Percentiles rank a stretch among this genome's conserved stretches.
phyloP scores from a whole-genome alignment of 441 rosid species.

The Jatropha podagrica region DNA sequence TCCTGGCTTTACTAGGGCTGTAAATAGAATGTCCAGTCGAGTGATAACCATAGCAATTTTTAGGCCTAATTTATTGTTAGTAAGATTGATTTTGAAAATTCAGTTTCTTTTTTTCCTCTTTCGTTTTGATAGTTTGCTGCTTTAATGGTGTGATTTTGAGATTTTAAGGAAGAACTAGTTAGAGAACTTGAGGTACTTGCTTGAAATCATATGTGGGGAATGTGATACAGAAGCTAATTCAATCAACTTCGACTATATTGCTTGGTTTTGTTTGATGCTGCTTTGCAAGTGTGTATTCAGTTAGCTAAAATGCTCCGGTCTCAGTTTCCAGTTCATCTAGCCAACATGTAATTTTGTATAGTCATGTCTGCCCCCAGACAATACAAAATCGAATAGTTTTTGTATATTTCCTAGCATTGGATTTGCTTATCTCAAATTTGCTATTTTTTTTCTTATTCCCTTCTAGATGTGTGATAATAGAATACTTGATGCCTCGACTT shows the following conservation, averaged over 20 bases:
- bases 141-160: slow-evolving; percentile 5
- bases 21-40: slow-evolving; percentile 41
- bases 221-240: background rate
- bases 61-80: slow-evolving; percentile 21
- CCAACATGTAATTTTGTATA: background rate
- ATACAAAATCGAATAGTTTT: background rate
- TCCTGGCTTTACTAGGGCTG: slow-evolving; percentile 38
- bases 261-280: background rate
- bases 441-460: background rate
- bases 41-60: slow-evolving; percentile 23
- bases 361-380: background rate
- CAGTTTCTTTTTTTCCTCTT: background rate
- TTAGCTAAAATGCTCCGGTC: background rate
- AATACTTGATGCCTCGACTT: too few species aligned
- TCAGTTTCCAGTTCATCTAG: background rate
- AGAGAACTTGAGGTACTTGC: background rate
- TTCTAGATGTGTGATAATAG: background rate
- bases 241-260: background rate
- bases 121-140: background rate
- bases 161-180: background rate
- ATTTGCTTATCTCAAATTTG: background rate
- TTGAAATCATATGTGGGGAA: background rate
- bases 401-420: background rate
- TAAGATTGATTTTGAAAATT: slow-evolving; percentile 12
- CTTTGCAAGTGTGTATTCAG: background rate